Conservation (phyloP, 345 rosid genomes). For the Xanthoceras sorbifolium region DNA sequence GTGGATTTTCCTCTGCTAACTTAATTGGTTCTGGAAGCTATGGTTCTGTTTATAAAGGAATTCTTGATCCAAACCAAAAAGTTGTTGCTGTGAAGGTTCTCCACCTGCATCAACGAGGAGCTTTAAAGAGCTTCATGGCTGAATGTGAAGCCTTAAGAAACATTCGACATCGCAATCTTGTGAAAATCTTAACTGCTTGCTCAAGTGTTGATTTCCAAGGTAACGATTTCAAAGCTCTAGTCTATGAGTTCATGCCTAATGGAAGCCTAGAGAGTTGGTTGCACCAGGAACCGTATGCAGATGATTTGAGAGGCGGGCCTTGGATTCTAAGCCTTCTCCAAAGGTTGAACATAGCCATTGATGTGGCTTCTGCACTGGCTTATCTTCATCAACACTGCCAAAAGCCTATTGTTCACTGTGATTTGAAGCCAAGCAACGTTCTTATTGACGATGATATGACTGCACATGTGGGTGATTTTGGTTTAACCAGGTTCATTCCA, state of each 20-base stretch:
- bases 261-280: conserved; percentile 21
- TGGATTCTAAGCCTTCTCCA: conserved; percentile 16
- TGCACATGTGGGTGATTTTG: conserved; percentile 15
- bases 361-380: conserved; percentile 14
- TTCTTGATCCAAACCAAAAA: not conserved
- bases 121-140: conserved; percentile 18
- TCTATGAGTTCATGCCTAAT: conserved; percentile 9
- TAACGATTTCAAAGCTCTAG: conserved; percentile 18
- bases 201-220: conserved; percentile 12
- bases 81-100: conserved; percentile 28
- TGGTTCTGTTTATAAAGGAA: conserved; percentile 38
- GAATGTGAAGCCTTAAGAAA: conserved; percentile 20
- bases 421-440: conserved; percentile 17
- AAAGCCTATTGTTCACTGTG: conserved; percentile 12
- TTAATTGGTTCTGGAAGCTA: conserved; percentile 34
- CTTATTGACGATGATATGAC: conserved; percentile 5
- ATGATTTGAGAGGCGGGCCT: not conserved
- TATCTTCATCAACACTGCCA: conserved; percentile 13
- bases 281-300: not conserved
- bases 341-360: conserved; percentile 16
- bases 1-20: conserved; percentile 36
- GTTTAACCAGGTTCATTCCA: not conserved
- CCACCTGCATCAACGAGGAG: not conserved
- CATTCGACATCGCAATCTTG: conserved; percentile 16
- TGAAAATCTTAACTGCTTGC: conserved; percentile 11